Conservation (phyloP, 768 basidiomycete genomes). For the Leccinum rimulosum region DNA sequence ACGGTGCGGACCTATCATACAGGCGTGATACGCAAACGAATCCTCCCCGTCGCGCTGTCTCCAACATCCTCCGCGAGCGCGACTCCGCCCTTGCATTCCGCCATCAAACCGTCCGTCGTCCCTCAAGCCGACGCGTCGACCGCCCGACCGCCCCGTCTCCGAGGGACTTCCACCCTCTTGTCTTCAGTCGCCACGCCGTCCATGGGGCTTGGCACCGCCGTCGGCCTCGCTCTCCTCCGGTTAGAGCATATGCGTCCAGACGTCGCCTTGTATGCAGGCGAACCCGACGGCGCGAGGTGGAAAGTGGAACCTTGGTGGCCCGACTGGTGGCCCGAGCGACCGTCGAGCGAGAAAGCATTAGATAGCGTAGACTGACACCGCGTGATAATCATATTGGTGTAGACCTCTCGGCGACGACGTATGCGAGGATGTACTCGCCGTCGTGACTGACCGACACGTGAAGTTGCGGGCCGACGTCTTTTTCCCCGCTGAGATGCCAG, state of each 20-base stretch:
- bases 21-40: constrained; percentile 86
- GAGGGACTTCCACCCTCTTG: constrained; percentile 75
- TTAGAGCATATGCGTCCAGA: constrained; percentile 58
- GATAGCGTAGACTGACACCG: constrained; percentile 19
- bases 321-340: constrained; percentile 53
- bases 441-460: constrained; percentile 83
- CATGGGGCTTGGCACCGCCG: constrained; percentile 31
- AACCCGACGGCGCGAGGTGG: constrained; percentile 27
- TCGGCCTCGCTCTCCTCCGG: constrained; percentile 79
- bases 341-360: constrained; percentile 16
- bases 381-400: background rate
- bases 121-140: constrained; percentile 31
- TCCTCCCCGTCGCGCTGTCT: constrained; percentile 70
- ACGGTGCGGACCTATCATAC: constrained; percentile 97
- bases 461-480: constrained; percentile 24
- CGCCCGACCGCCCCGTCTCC: constrained; percentile 48
- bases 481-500: constrained; percentile 11
- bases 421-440: constrained; percentile 70
- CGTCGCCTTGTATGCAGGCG: constrained; percentile 18
- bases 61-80: constrained; percentile 20
- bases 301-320: constrained; percentile 68
- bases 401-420: constrained; percentile 57
- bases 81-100: constrained; percentile 20
- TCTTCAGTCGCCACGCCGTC: constrained; percentile 42
- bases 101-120: constrained; percentile 24